Conservation (phyloP, 2,329 filamentous ascomycete genomes). For the Tolypocladium guangdongense region DNA sequence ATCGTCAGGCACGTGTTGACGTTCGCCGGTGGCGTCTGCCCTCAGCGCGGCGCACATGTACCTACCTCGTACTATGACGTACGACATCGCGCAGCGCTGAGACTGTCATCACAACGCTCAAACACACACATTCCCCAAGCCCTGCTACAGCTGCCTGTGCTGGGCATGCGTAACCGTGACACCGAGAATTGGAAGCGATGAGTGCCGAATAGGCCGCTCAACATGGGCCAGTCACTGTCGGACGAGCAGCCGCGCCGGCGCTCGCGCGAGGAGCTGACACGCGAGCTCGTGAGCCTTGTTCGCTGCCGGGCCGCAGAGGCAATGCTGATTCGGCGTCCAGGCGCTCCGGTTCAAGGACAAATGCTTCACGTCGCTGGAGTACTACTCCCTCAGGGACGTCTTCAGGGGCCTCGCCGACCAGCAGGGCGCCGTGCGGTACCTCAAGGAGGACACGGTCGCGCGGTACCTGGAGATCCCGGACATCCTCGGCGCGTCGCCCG, state of each 20-base stretch:
- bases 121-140: background rate
- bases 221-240: conserved; percentile 43
- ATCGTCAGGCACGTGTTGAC: background rate
- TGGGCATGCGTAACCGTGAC: background rate
- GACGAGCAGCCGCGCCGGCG: conserved; percentile 30
- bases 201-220: conserved; percentile 11
- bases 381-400: conserved; percentile 64
- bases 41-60: background rate
- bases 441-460: conserved; percentile 57
- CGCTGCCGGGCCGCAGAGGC: background rate
- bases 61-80: background rate
- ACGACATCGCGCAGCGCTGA: background rate
- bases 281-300: conserved; percentile 31
- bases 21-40: background rate
- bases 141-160: background rate
- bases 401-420: conserved; percentile 59
- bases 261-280: conserved; percentile 40
- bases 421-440: conserved; percentile 49
- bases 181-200: conserved; percentile 8
- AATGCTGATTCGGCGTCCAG: conserved; percentile 21
- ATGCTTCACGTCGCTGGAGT: conserved; percentile 60
- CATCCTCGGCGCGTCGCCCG: conserved; percentile 52
- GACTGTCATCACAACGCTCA: background rate
- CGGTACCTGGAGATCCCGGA: conserved; percentile 66
- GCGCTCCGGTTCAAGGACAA: conserved; percentile 55